Base-by-base conservation (phyloP, 1,139 yeast genomes). In the Taphrina betulina region DNA sequence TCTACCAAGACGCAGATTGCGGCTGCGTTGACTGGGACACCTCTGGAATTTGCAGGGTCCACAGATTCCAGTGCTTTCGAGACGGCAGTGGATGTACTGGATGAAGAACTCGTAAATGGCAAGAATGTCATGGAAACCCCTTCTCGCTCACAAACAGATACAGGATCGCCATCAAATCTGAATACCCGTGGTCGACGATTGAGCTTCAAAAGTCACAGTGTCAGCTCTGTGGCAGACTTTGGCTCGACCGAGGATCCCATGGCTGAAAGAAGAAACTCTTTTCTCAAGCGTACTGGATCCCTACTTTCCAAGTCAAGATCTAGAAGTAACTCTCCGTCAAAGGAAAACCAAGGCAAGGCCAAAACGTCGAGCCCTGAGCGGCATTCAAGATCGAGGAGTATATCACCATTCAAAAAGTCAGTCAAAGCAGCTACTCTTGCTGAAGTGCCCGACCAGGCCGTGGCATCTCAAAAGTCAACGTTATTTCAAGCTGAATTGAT, bases 131-230 rank as follows among this genome's bases (percentile, higher is more conserved):
- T 14, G 8, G 16, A 34, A 34, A 34, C 16, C 7, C 2, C 37
- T 17, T 34, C 16, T 8, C n/a, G n/a, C n/a, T n/a, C n/a, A n/a
- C n/a, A n/a, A n/a, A n/a, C n/a, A n/a, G n/a, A n/a, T n/a, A n/a
- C n/a, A n/a, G n/a, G n/a, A n/a, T n/a, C n/a, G 20, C 10, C 37
- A 12, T 17, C 44, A 12, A 14, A 20, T 5, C 31, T 36, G 17
- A 35, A 36, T 7, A 10, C 33, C n/a, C 45, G 54, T 5, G 54
- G 54, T 3, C 45, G 54, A 12, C 37, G 54, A 23, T 22, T 50
- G 46, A 50, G 54, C 40, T 50, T 50, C 46, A 50, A 50, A 35
- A 23, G 40, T 16, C 29, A 31, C n/a, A 43, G 48, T 31, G 29
- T 43, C 17, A 43, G 48, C 29, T 43, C 48, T 5, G 20, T 43